Conservation (phyloP, 495 filamentous ascomycete species). For the Alectoria sarmentosa region DNA sequence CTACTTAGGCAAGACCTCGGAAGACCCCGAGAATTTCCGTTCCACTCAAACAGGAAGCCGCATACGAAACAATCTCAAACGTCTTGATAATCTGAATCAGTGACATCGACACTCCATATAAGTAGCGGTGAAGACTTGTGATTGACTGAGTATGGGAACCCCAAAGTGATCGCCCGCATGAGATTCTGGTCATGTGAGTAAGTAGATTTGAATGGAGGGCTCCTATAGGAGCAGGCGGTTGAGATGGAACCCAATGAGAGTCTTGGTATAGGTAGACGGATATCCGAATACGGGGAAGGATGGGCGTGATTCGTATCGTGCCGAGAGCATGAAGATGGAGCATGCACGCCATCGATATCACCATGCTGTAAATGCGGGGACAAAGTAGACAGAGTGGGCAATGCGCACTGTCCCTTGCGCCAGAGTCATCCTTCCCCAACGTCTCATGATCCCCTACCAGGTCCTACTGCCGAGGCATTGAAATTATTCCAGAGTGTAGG, state of each 20-base stretch:
- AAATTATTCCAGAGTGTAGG: no score
- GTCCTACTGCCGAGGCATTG: not conserved
- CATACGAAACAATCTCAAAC: not conserved
- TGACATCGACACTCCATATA: not conserved
- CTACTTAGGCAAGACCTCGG: not conserved
- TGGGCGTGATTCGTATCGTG: conserved; percentile 2
- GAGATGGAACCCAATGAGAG: conserved; percentile 6
- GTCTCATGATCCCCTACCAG: not conserved
- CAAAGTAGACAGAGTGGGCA: no score
- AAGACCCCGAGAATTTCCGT: not conserved
- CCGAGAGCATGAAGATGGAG: not conserved
- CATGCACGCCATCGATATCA: conserved; percentile 10
- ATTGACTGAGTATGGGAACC: conserved; percentile 4
- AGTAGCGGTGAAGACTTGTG: not conserved
- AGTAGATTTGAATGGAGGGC: conserved; percentile 10
- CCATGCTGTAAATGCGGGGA: conserved; percentile 4
- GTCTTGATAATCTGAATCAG: not conserved
- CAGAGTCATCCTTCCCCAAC: not conserved
- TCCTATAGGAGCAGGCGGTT: not conserved
- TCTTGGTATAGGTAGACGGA: not conserved
- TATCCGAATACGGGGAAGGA: not conserved
- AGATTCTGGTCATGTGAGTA: conserved; percentile 32
- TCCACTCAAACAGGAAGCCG: not conserved
- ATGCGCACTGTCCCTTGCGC: not conserved
- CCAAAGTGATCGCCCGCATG: conserved; percentile 26